A percentile compares a stretch with the other conserved stretches of the same genome.
These are phyloP conservation scores for Yamadazyma triangularis DNA, from an alignment of 1,139 yeast genomes.

Conservation along the genomic window DNA sequence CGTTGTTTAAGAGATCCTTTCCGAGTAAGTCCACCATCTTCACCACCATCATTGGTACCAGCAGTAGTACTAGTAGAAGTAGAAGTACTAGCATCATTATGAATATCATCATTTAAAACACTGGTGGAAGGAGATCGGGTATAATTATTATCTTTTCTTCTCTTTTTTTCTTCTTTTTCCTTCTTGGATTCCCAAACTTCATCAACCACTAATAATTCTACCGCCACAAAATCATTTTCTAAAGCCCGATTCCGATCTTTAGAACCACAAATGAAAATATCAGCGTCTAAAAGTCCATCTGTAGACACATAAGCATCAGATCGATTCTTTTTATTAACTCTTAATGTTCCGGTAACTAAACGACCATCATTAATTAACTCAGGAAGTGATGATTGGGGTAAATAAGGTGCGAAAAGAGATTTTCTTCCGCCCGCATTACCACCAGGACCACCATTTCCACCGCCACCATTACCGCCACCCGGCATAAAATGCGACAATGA, in stretches of 20 bases:
- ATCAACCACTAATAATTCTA: slow-evolving; percentile 88
- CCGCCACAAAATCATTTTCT: slow-evolving; percentile 95
- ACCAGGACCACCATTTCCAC: slow-evolving; percentile 8
- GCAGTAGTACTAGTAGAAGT: slow-evolving; percentile 21
- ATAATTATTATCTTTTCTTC: slow-evolving; percentile 69
- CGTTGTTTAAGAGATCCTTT: slow-evolving; percentile 91
- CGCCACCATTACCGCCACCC: slow-evolving; percentile 16
- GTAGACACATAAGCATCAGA: slow-evolving; percentile 98
- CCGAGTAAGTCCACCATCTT: slow-evolving; percentile 51
- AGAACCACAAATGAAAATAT: slow-evolving; percentile 97
- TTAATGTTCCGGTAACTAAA: slow-evolving; percentile 83
- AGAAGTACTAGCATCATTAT: slow-evolving; percentile 63
- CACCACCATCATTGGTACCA: slow-evolving; percentile 8
- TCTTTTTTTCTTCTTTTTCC: slow-evolving; percentile 95
- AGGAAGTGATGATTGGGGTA: slow-evolving; percentile 91
- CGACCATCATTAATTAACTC: slow-evolving; percentile 86
- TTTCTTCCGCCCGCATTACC: slow-evolving; percentile 56
- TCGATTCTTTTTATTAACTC: slow-evolving; percentile 93
- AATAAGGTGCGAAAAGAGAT: slow-evolving; percentile 90
- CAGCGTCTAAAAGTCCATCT: slow-evolving; percentile 92
- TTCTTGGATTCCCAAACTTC: slow-evolving; percentile 97
- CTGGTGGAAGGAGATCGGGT: slow-evolving; percentile 28
- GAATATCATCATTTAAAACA: slow-evolving; percentile 57
- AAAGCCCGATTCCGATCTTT: slow-evolving; percentile 96
- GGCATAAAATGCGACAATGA: slow-evolving; percentile 46